phyloP scores from a whole-genome alignment of 169 alveolate genomes.

The Plasmodium sp. region DNA sequence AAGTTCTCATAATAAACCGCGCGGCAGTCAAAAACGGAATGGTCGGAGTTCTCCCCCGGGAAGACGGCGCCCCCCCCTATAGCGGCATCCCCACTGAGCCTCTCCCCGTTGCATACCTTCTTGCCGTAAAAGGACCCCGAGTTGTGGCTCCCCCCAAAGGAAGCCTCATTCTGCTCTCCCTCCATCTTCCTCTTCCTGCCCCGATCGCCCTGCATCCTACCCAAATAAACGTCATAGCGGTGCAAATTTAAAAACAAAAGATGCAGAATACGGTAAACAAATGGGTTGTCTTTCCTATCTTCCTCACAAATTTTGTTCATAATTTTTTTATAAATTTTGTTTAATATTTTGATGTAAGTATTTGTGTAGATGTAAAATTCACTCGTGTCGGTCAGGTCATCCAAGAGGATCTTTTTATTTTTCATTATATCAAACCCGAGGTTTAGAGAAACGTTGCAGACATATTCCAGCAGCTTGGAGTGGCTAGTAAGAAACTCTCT shows the following conservation, averaged over 20 bases:
- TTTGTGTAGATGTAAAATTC: constrained; percentile 41
- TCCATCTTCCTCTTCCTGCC: constrained; percentile 46
- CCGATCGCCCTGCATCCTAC: constrained; percentile 29
- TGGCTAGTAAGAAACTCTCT: constrained; percentile 58
- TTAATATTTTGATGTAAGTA: constrained; percentile 45
- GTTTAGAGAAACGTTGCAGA: constrained; percentile 23
- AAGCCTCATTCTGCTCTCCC: not conserved
- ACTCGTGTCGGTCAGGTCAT: not conserved
- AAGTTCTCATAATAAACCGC: constrained; percentile 27
- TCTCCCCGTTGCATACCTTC: constrained; percentile 11
- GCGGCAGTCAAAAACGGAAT: constrained; percentile 7
- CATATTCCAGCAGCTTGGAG: constrained; percentile 58
- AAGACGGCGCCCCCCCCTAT: not conserved
- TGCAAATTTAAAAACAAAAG: constrained; percentile 13
- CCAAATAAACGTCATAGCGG: constrained; percentile 14
- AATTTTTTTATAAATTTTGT: constrained; percentile 53
- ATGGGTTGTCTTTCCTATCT: constrained; percentile 22
- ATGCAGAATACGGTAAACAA: constrained; percentile 35
- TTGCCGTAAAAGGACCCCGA: not conserved
- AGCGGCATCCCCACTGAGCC: not conserved
- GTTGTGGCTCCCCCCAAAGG: not conserved
- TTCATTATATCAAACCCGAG: constrained; percentile 68
- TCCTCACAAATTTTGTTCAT: constrained; percentile 51
- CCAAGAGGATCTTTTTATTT: constrained; percentile 22
- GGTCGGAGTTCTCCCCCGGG: constrained; percentile 6